Conservation (phyloP, 306 rosid genomes). For the Abrus pulchellus region DNA sequence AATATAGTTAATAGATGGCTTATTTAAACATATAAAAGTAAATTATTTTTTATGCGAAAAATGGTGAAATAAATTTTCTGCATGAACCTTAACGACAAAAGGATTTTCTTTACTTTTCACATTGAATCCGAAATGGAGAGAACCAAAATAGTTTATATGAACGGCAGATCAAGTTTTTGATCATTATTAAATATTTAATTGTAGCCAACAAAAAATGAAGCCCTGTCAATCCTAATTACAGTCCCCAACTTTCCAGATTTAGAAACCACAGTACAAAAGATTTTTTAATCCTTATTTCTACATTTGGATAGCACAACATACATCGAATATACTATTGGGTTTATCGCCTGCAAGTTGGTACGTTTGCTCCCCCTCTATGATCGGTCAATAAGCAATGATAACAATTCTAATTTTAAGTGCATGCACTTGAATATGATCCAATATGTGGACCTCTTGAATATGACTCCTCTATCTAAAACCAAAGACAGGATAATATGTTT, state of each 20-base stretch:
- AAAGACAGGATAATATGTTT: background rate
- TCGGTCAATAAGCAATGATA: slow-evolving; percentile 39
- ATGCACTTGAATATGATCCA: slow-evolving; percentile 44
- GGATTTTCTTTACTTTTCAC: too few relatives aligned
- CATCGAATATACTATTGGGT: background rate
- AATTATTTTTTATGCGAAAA: too few relatives aligned
- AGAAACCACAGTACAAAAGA: background rate
- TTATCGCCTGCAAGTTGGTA: slow-evolving; percentile 41
- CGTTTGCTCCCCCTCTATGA: background rate
- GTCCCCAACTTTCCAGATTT: background rate
- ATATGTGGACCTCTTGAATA: slow-evolving; percentile 36
- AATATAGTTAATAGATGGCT: too few relatives aligned
- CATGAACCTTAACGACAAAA: too few relatives aligned
- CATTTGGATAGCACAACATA: background rate
- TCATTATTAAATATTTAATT: background rate
- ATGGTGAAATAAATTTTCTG: too few relatives aligned
- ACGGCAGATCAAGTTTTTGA: too few relatives aligned
- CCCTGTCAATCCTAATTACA: background rate
- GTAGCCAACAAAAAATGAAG: background rate
- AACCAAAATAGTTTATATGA: too few relatives aligned
- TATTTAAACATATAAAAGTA: too few relatives aligned
- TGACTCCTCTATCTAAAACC: background rate
- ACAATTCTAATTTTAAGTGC: slow-evolving; percentile 35
- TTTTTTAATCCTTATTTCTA: background rate
- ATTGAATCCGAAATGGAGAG: too few relatives aligned